Conservation (phyloP, 139 green algal genomes). For the Spirogloea muscicola region DNA sequence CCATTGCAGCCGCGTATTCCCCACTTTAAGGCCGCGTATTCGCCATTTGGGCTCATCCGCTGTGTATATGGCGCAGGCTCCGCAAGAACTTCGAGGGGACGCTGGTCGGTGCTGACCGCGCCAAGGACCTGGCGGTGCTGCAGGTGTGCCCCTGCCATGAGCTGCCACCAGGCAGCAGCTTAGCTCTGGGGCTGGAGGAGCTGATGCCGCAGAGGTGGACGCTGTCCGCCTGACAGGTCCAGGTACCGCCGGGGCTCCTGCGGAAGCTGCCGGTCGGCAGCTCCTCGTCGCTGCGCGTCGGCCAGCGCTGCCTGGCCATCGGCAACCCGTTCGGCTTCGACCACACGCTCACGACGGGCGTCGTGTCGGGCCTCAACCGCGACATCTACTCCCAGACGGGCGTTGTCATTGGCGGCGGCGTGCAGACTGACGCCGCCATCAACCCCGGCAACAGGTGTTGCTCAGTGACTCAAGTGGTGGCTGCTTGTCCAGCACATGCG, state of each 20-base stretch:
- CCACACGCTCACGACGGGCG: slow-evolving; percentile 61
- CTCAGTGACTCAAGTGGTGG: background rate
- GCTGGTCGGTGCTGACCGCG: slow-evolving; percentile 49
- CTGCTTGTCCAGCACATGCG: too few relatives aligned
- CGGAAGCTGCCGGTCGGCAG: slow-evolving; percentile 28
- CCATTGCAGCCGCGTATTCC: too few relatives aligned
- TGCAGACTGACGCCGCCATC: slow-evolving; percentile 61
- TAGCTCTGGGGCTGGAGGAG: background rate
- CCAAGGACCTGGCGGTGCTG: slow-evolving; percentile 55
- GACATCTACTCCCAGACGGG: slow-evolving; percentile 63
- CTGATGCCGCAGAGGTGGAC: background rate
- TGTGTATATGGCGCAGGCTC: background rate
- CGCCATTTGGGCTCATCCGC: too few relatives aligned
- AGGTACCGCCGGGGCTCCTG: slow-evolving; percentile 19
- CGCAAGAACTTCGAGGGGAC: slow-evolving; percentile 40
- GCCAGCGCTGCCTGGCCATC: slow-evolving; percentile 53
- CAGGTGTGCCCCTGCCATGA: slow-evolving; percentile 15
- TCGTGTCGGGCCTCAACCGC: slow-evolving; percentile 53
- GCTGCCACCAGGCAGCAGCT: background rate
- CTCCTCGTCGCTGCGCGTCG: slow-evolving; percentile 39
- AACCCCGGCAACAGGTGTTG: slow-evolving; percentile 56
- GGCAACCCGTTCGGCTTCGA: slow-evolving; percentile 62
- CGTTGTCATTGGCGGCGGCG: slow-evolving; percentile 70
- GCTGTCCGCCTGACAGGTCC: too few relatives aligned
- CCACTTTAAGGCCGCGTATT: too few relatives aligned